Evolutionary conservation across 2,329 filamentous ascomycete species (phyloP), one percentile per base, ranked within the genome.

Genomic region (Colletotrichum camelliae): DNA sequence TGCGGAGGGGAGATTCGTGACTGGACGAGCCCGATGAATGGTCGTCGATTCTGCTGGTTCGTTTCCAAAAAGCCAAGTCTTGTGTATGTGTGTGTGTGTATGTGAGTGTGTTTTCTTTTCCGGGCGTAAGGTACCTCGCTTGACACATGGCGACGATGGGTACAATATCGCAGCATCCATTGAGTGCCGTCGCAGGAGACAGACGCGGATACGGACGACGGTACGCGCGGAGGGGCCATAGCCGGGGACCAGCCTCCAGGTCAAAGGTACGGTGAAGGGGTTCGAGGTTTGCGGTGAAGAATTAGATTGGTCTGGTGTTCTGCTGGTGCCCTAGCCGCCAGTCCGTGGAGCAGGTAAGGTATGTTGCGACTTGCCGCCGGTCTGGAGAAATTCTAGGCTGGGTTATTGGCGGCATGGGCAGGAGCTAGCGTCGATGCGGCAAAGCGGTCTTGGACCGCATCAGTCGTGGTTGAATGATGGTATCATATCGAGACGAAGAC

Each of bases 241-340:
- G 31, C 29, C 57, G 18, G 65, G 55, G 65, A 16, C 39, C 39
- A 43, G 39, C 39, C 39, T 43, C 69, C 33, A 68, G 52, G n/a
- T 33, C 64, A 27, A 73, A 69, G 31, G 57, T 55, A 75, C 62
- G 67, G 72, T 74, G 67, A 69, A 31, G 72, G 21, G 29, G 21
- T 37, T 57, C 31, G 66, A 67, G 48, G 33, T 71, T 67, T 75
- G 72, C 72, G 72, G 72, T 75, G 72, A 72, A 67, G 68, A 67
- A 67, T n/a, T n/a, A 21, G 52, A 72, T 43, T 55, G 61, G 52
- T 72, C 43, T 64, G 62, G 55, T 67, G 73, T 64, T 37, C 57
- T 72, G 21, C 10, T 29, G 62, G 60, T 67, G 64, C 43, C 27
- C 64, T 39, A 72, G 67, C 48, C 35, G 60, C 21, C 48, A 70